These are phyloP conservation scores for Vanderwaltozyma tropicalis DNA, from an alignment of 805 yeast genomes.

Conservation along the genomic window DNA sequence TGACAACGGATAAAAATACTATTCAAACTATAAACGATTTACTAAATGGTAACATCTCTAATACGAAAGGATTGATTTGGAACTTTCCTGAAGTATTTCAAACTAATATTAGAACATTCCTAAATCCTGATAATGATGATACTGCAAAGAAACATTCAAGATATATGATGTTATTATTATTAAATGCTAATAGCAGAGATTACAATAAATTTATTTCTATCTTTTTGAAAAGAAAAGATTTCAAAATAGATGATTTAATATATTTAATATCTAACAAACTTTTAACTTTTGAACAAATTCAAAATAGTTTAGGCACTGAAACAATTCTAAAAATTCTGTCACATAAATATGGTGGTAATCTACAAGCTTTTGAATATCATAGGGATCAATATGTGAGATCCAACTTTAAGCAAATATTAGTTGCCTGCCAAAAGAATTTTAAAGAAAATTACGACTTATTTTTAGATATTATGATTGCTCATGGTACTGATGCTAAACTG, in stretches of 20 bases:
- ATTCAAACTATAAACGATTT: conserved; percentile 8
- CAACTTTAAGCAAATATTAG: conserved; percentile 14
- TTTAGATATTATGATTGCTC: conserved; percentile 11
- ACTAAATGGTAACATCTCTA: neutral
- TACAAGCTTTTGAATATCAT: conserved; percentile 15
- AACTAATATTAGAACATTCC: conserved; percentile 17
- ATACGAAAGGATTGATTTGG: conserved; percentile 1
- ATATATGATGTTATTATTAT: conserved; percentile 15
- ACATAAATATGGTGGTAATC: conserved; percentile 2
- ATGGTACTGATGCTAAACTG: conserved; percentile 14
- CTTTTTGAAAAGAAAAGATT: conserved; percentile 23
- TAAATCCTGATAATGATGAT: conserved; percentile 5
- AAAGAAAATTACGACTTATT: conserved; percentile 9
- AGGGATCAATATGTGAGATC: conserved; percentile 15
- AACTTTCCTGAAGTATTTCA: conserved; percentile 25
- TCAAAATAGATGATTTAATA: conserved; percentile 13
- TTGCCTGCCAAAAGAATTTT: conserved; percentile 7
- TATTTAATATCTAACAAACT: conserved; percentile 19
- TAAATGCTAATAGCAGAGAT: conserved; percentile 15
- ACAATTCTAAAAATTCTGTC: conserved; percentile 10
- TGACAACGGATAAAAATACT: conserved; percentile 13
- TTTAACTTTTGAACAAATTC: conserved; percentile 20
- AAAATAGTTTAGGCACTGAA: conserved; percentile 14
- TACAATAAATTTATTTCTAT: conserved; percentile 26
- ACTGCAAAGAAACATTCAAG: conserved; percentile 8